Percentiles rank a stretch among this genome's conserved stretches.
Evolutionary conservation across 306 rosid species (phyloP).

Genomic region (Malus domestica): ASM211411v1 NC_041800.1:3250001-3250500

Average conservation of each 20-base stretch:
- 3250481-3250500: constrained; percentile 75
- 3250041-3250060: constrained; percentile 17
- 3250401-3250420: constrained; percentile 52
- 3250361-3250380: constrained; percentile 67
- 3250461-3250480: constrained; percentile 60
- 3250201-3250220: constrained; percentile 52
- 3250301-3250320: constrained; percentile 6
- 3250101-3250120: constrained; percentile 11
- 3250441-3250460: constrained; percentile 46
- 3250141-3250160: neutral
- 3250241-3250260: constrained; percentile 17
- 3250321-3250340: constrained; percentile 70
- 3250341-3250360: constrained; percentile 82
- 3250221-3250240: constrained; percentile 60
- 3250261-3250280: neutral
- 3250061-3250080: constrained; percentile 8
- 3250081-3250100: neutral
- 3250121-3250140: neutral
- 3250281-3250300: neutral
- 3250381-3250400: constrained; percentile 47
- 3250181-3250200: constrained; percentile 67
- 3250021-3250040: constrained; percentile 60
- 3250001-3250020: constrained; percentile 48
- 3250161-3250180: constrained; percentile 82
- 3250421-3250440: constrained; percentile 59